Base-by-base conservation (phyloP, 176 grass and related monocot genomes). In the Avena atlantica region DNA sequence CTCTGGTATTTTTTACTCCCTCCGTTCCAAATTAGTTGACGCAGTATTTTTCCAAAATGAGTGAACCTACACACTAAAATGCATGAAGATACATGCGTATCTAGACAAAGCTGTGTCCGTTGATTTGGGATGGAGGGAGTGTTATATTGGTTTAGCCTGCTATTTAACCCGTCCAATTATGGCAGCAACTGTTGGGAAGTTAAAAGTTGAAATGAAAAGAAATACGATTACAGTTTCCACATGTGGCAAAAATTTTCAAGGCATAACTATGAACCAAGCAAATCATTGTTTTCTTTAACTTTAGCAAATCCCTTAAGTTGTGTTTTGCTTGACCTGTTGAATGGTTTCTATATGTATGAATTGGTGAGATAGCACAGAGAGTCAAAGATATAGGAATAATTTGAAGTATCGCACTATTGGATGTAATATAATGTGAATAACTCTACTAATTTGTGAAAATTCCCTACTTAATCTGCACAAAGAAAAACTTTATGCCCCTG, bases 1-100 rank as follows among this genome's bases (percentile, higher is more conserved):
- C 21, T 80, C 65, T 11, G 42, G 20, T 31, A 65, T 25, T 86
- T 86, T 76, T 58, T 66, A 48, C 45, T 9, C 45, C 45, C 45
- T 48, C 45, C 45, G 7, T 48, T 11, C 45, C 0, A 48, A 48
- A 48, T 48, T 48, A 48, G 45, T 48, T 10, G 45, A 48, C 9
- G 9, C 45, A 11, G 45, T 48, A 48, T 48, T 48, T 48, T 48
- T 48, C 45, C 45, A 48, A 48, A 48, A 48, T 11, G 45, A 48
- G 45, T 48, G 45, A 48, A 48, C 45, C 45, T 48, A 48, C 45
- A 48, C 45, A 48, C 9, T 48, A 48, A 48, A 48, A 48, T 0
- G 1, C 9, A 8, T 48, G 9, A 48, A 48, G 9, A 48, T 48
- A 48, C 45, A 48, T 48, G 45, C 1, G 40, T 42, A 42, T 42